phyloP scores from a whole-genome alignment of 805 yeast species.

The Cyberlindnera sargentensis region DNA sequence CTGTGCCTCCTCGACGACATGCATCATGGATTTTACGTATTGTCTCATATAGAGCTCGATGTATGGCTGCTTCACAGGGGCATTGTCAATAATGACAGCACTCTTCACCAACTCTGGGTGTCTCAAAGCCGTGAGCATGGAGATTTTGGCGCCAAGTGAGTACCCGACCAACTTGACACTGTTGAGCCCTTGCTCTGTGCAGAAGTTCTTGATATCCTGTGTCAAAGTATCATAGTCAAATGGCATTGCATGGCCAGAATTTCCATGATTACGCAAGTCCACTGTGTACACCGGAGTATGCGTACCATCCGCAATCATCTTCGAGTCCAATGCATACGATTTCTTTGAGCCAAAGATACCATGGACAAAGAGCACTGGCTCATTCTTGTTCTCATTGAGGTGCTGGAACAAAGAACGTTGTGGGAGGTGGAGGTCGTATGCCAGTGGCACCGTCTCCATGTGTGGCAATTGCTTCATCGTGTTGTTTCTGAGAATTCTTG shows the following conservation, averaged over 20 bases:
- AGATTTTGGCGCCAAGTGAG: constrained; percentile 47
- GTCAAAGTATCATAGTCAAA: constrained; percentile 36
- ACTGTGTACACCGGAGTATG: constrained; percentile 33
- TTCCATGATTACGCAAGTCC: constrained; percentile 48
- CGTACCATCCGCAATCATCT: constrained; percentile 27
- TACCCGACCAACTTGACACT: constrained; percentile 35
- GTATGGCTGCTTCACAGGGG: constrained; percentile 33
- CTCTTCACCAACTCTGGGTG: constrained; percentile 33
- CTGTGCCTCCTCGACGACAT: constrained; percentile 66
- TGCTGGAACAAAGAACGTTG: constrained; percentile 17
- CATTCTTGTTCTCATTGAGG: constrained; percentile 16
- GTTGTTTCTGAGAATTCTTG: constrained; percentile 67
- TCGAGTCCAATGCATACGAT: constrained; percentile 34
- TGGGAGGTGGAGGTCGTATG: constrained; percentile 25
- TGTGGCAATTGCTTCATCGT: constrained; percentile 39
- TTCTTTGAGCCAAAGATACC: constrained; percentile 44
- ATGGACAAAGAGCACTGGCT: constrained; percentile 38
- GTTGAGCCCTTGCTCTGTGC: constrained; percentile 25
- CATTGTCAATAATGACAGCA: constrained; percentile 43
- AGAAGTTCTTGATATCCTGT: constrained; percentile 33
- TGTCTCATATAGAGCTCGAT: constrained; percentile 30
- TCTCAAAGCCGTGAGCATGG: constrained; percentile 38
- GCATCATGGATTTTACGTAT: constrained; percentile 48
- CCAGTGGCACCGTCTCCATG: constrained; percentile 44
- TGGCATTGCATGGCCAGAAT: constrained; percentile 36